Evolutionary conservation across 208 protist species (phyloP), one percentile per base, ranked within the genome.

Genomic region (Zelonia costaricensis): DNA sequence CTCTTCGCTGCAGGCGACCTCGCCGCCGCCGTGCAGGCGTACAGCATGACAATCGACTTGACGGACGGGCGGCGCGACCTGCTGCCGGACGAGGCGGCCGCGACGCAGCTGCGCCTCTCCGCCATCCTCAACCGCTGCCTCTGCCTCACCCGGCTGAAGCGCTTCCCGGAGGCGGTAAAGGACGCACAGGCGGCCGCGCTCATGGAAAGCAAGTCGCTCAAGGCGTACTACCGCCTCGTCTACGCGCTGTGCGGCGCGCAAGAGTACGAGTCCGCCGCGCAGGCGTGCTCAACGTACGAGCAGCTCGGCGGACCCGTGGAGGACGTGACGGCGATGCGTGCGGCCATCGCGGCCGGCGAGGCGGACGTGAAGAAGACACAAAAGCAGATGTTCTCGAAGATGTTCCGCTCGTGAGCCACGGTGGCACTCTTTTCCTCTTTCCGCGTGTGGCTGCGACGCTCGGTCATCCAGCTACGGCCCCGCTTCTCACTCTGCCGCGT

Each of bases 41-140:
- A 93, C 76, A 65, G 54, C 33, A 59, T 74, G 46, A 48, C 68
- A 6, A 63, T 88, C 25, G 81, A 86, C 16, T 68, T 86, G 20
- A 86, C 82, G 7, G 80, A 87, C 28, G 87, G 87, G 3, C 76
- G 87, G 3, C 76, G 82, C 4, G 88, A 94, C 56, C 59, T 91
- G 33, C 69, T 91, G 13, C 57, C 58, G 2, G 76, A 94, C 60
- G 82, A 88, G 57, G 62, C 39, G 5, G 82, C 64, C 47, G 72
- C 72, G n/a, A 88, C 70, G 20, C 55, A 69, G 22, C 49, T 89
- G 49, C 78, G 69, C 33, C 30, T 90, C 12, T 71, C 79, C 18
- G 71, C 80, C 0, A 40, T 91, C 8, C 76, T 94, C 6, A 94
- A 94, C 53, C 81, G 84, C 36, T 84, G 74, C 48, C 57, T 94